phyloP scores from a whole-genome alignment of 2,329 filamentous ascomycete genomes.

The Massarina eburnea region DNA sequence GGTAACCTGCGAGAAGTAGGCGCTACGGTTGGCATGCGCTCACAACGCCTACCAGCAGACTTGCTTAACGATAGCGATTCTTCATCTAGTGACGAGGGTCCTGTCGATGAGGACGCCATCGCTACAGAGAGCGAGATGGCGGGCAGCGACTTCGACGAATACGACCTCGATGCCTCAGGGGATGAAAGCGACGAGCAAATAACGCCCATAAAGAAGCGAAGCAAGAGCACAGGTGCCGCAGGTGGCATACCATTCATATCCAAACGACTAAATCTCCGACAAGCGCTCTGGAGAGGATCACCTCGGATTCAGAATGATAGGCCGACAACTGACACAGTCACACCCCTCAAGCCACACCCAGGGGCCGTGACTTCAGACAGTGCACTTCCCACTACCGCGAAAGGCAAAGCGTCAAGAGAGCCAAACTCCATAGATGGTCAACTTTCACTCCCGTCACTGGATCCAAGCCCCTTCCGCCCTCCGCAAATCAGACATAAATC shows the following conservation, averaged over 20 bases:
- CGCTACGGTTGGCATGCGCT: slow-evolving; percentile 72
- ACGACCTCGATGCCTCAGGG: slow-evolving; percentile 35
- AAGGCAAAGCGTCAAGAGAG: slow-evolving; percentile 13
- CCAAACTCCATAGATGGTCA: slow-evolving; percentile 19
- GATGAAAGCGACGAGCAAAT: slow-evolving; percentile 26
- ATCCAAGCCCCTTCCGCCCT: slow-evolving; percentile 45
- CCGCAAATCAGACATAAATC: slow-evolving; percentile 58
- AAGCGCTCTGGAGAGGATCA: slow-evolving; percentile 27
- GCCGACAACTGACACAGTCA: slow-evolving; percentile 21
- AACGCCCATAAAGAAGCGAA: slow-evolving; percentile 14
- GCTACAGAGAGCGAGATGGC: slow-evolving; percentile 32
- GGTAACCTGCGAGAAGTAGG: slow-evolving; percentile 56
- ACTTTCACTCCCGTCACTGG: slow-evolving; percentile 21
- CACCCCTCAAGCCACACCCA: slow-evolving; percentile 27
- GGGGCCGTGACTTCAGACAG: slow-evolving; percentile 31
- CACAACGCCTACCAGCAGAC: slow-evolving; percentile 67
- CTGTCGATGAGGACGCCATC: slow-evolving; percentile 30
- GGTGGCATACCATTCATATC: slow-evolving; percentile 28
- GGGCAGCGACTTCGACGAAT: slow-evolving; percentile 37
- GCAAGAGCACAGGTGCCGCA: slow-evolving; percentile 22
- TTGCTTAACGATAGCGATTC: slow-evolving; percentile 55
- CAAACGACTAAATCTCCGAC: slow-evolving; percentile 29
- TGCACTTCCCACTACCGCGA: slow-evolving; percentile 13
- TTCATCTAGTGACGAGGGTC: slow-evolving; percentile 25
- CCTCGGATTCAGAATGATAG: slow-evolving; percentile 9